Base-by-base conservation (phyloP, 805 yeast genomes). In the Clavispora fructus region DNA sequence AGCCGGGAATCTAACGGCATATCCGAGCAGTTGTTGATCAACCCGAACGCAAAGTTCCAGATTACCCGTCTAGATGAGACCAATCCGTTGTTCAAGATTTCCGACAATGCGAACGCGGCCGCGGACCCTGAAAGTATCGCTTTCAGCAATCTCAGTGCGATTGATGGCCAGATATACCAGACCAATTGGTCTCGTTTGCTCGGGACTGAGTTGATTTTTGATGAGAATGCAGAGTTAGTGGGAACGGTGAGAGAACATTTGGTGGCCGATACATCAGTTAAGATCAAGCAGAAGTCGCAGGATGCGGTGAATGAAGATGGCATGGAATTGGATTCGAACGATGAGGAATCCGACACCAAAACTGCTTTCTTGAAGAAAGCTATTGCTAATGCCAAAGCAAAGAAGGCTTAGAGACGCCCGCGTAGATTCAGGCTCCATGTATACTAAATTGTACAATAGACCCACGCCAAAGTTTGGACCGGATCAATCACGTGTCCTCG, bases 151-250 rank as follows among this genome's bases (percentile, higher is more conserved):
- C 46, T 69, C 29, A 57, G 64, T 19, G 62, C 68, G 7, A 62
- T 67, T 4, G 74, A 71, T 48, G 75, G 74, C 16, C 69, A 75
- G 33, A 64, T 87, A 4, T 88, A 80, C 60, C 79, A 81, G 62
- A 94, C 95, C 1, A 67, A 72, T 19, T 91, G 97, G 97, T 73
- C 75, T 38, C 77, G 77, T 45, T 64, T 88, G 3, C 83, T 87
- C 1, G 98, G 98, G 0, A 85, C 95, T 0, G 97, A 71, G 41
- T 54, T 69, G 46, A 55, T 71, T 2, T 68, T 71, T 48, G 75
- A 72, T 49, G 77, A 71, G 41, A 60, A 68, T 47, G 77, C 75
- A 0, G 71, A 71, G 31, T 53, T 67, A 35, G 57, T 70, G 29
- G 73, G 74, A 0, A 63, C 64, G 28, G 74, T 69, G 8, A 56